These are phyloP conservation scores for Pleoardoris graminearum DNA, from an alignment of 2,329 filamentous ascomycete species.

Conservation along the genomic window DNA sequence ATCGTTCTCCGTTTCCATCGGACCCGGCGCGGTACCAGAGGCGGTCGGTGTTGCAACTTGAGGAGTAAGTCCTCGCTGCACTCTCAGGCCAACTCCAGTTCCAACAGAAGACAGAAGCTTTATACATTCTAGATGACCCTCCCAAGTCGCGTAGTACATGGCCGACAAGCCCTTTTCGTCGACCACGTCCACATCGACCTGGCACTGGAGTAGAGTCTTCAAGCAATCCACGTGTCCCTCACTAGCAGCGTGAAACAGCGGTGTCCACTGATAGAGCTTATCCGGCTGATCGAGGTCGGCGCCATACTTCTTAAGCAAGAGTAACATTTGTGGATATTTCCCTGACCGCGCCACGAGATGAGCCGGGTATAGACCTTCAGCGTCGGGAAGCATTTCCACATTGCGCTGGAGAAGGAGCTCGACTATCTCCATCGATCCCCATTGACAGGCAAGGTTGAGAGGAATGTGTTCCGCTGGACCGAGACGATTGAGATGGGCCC, in stretches of 20 bases:
- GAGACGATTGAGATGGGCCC: constrained; percentile 82
- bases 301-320: constrained; percentile 80
- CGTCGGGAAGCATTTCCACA: constrained; percentile 85
- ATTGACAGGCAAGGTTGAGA: constrained; percentile 91
- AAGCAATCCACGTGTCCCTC: constrained; percentile 92
- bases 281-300: constrained; percentile 91
- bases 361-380: constrained; percentile 95
- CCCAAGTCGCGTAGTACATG: constrained; percentile 99
- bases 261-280: constrained; percentile 97
- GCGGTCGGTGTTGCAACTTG: constrained; percentile 48
- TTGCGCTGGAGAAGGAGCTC: constrained; percentile 80
- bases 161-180: constrained; percentile 94
- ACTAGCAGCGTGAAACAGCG: constrained; percentile 91
- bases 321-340: constrained; percentile 75
- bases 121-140: constrained; percentile 95
- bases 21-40: constrained; percentile 44
- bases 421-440: constrained; percentile 83
- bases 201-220: constrained; percentile 75
- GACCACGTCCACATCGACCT: constrained; percentile 75
- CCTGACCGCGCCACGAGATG: constrained; percentile 92
- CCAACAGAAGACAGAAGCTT: constrained; percentile 69
- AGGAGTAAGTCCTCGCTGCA: constrained; percentile 40
- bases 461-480: constrained; percentile 92
- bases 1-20: constrained; percentile 67
- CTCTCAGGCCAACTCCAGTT: constrained; percentile 38